Conservation (phyloP, 2,329 filamentous ascomycete genomes). For the Hymenoscyphus fructigenus region DNA sequence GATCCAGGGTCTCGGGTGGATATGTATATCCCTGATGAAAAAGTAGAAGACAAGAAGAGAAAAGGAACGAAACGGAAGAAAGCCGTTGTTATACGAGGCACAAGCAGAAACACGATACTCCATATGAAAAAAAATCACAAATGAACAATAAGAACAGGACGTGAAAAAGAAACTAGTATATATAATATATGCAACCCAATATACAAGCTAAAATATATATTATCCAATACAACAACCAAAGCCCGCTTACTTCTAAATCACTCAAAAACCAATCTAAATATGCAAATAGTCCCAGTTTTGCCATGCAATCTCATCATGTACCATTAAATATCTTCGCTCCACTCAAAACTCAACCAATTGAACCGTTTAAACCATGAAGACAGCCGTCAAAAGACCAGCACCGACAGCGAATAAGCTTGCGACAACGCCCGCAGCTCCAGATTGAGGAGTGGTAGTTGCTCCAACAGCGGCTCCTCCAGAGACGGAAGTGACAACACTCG, state of each 20-base stretch:
- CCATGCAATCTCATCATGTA: neutral
- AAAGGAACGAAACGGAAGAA: neutral
- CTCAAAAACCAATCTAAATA: neutral
- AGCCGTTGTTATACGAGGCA: neutral
- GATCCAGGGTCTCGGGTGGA: neutral
- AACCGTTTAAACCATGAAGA: conserved; percentile 2
- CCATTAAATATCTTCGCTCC: neutral
- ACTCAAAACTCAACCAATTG: neutral
- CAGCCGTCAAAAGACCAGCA: conserved; percentile 8
- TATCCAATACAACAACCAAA: neutral
- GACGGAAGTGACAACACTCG: neutral
- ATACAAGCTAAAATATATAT: neutral
- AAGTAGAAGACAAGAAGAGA: neutral
- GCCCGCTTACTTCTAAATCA: neutral
- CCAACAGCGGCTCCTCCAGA: neutral
- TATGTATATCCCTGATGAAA: neutral
- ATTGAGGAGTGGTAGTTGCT: neutral
- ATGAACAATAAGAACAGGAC: neutral
- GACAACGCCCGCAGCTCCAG: conserved; percentile 5
- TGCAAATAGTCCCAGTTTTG: neutral
- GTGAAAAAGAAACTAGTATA: neutral
- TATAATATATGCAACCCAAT: neutral
- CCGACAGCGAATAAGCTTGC: conserved; percentile 6
- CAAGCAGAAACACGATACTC: neutral
- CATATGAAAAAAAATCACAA: neutral